Conservation (phyloP, 768 basidiomycete species). For the Lactifluus piperatus region DNA sequence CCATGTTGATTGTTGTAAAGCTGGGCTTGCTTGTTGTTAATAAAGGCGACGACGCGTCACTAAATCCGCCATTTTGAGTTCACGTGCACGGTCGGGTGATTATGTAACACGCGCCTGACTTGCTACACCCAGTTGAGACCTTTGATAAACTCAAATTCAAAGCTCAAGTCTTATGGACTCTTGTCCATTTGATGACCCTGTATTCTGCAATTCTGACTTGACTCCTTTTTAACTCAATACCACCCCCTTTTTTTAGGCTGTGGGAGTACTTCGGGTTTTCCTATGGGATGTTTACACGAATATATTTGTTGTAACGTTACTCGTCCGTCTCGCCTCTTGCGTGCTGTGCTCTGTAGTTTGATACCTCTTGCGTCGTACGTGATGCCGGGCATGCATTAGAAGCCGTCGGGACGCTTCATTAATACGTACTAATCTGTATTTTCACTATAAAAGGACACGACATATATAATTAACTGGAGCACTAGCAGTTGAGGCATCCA, state of each 20-base stretch:
- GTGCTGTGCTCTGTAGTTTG: not conserved
- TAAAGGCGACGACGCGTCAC: no score
- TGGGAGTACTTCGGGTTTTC: not conserved
- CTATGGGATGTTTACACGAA: no score
- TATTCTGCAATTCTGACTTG: conserved; percentile 38
- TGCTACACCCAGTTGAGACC: not conserved
- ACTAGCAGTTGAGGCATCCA: not conserved
- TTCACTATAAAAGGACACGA: not conserved
- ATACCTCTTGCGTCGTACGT: not conserved
- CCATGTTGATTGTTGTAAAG: conserved; percentile 42
- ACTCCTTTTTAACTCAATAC: not conserved
- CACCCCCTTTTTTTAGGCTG: not conserved
- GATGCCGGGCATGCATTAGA: no score
- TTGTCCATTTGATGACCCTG: no score
- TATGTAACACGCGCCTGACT: no score
- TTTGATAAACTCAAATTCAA: conserved; percentile 33
- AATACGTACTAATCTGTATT: not conserved
- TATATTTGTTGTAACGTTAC: not conserved
- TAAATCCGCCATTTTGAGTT: no score
- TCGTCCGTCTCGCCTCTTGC: not conserved
- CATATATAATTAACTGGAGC: not conserved
- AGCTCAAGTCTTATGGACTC: conserved; percentile 40
- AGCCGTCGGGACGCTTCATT: no score
- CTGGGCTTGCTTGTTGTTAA: no score
- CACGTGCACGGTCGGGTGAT: no score